phyloP scores from a whole-genome alignment of 305 asterid genomes.

The Rubia balearica region DNA sequence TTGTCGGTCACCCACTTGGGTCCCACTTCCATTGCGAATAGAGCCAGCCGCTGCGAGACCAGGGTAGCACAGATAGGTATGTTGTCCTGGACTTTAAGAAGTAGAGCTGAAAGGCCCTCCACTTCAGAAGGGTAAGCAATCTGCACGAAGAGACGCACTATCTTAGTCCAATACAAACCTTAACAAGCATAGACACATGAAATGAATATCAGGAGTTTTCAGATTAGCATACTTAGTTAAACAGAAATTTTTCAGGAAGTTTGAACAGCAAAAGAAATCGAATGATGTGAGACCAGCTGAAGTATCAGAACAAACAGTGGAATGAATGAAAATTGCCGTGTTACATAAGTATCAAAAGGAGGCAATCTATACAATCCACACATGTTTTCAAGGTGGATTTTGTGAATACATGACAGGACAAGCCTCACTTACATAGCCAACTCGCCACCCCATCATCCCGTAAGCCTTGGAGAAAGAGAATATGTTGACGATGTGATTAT shows the following conservation, averaged over 20 bases:
- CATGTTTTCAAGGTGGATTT: not conserved
- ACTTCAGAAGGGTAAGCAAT: slow-evolving; percentile 90
- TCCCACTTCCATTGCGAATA: slow-evolving; percentile 75
- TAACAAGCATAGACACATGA: not conserved
- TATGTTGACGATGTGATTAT: slow-evolving; percentile 67
- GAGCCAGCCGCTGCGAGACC: slow-evolving; percentile 76
- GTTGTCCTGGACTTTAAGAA: slow-evolving; percentile 93
- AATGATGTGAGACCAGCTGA: not conserved
- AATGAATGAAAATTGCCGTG: too few relatives aligned
- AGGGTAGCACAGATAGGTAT: slow-evolving; percentile 94
- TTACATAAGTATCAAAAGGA: too few relatives aligned
- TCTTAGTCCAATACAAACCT: not conserved
- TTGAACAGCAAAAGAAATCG: not conserved
- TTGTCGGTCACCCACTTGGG: slow-evolving; percentile 68
- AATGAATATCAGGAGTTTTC: not conserved
- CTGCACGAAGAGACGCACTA: slow-evolving; percentile 30
- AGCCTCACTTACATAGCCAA: slow-evolving; percentile 79
- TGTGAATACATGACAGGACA: not conserved
- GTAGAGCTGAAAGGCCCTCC: slow-evolving; percentile 59
- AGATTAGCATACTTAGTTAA: not conserved
- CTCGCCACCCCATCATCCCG: slow-evolving; percentile 99
- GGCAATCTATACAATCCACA: not conserved
- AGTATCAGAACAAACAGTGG: too few relatives aligned
- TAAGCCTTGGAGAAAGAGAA: slow-evolving; percentile 97
- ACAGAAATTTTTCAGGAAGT: not conserved